phyloP scores from a whole-genome alignment of 2,329 filamentous ascomycete species.

The Diaporthe vaccinii region DNA sequence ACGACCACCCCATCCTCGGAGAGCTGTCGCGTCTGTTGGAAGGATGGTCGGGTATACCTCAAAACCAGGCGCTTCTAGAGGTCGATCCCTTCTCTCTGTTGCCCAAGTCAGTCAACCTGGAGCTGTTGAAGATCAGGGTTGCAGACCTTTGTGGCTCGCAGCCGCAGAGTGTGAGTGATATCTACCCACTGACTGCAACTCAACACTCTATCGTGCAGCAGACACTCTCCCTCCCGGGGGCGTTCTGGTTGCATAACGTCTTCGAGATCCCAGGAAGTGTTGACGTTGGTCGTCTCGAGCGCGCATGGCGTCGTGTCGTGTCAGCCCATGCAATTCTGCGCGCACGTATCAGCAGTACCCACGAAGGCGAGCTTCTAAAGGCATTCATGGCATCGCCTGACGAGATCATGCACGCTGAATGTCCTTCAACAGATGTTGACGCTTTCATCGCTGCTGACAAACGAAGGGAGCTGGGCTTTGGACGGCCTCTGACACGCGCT shows the following conservation, averaged over 20 bases:
- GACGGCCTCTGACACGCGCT: slow-evolving; percentile 2
- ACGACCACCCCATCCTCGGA: neutral
- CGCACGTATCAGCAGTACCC: neutral
- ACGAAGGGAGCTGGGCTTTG: neutral
- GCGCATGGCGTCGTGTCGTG: neutral
- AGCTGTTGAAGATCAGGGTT: neutral
- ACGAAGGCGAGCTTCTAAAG: neutral
- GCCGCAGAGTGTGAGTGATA: slow-evolving; percentile 7
- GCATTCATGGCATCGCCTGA: neutral
- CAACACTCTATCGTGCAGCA: neutral
- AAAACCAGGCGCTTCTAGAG: too few species aligned
- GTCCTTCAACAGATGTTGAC: neutral
- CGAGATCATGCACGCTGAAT: neutral
- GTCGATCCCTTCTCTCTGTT: neutral
- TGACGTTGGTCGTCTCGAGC: neutral
- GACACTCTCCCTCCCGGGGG: neutral
- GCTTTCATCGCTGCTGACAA: neutral
- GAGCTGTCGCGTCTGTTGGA: neutral
- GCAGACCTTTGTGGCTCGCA: slow-evolving; percentile 11
- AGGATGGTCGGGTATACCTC: neutral
- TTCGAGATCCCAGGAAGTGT: neutral
- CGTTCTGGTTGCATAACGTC: neutral
- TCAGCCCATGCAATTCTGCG: neutral
- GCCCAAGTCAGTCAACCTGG: neutral
- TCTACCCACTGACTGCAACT: neutral